Evolutionary conservation across 371 early-diverging fungal genomes (phyloP).

Genomic region (Saksenaea vasiformis): DNA sequence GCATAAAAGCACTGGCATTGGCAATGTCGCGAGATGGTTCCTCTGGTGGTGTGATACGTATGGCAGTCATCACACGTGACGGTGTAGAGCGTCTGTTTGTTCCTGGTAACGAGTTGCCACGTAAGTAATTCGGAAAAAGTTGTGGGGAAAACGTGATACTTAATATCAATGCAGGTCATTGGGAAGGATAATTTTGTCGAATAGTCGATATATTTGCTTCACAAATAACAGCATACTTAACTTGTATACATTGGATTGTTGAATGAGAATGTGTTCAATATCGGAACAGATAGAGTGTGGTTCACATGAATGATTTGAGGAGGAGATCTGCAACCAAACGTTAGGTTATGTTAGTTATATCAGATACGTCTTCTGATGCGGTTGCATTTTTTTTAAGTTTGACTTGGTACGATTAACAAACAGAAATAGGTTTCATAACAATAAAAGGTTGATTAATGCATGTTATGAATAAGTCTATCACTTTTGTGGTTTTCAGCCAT

Average conservation of each 20-base stretch:
- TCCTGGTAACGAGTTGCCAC: slow-evolving; percentile 87
- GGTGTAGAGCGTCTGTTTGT: slow-evolving; percentile 92
- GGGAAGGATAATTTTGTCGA: slow-evolving; percentile 26
- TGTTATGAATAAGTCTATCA: too few relatives aligned
- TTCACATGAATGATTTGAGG: too few relatives aligned
- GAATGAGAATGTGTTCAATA: too few relatives aligned
- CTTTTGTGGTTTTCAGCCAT: not conserved
- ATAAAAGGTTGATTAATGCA: too few relatives aligned
- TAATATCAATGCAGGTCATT: slow-evolving; percentile 16
- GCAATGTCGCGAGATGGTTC: slow-evolving; percentile 99
- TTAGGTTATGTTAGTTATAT: too few relatives aligned
- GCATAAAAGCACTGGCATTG: slow-evolving; percentile 77
- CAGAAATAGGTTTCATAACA: too few relatives aligned
- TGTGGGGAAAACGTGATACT: not conserved
- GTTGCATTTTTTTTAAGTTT: too few relatives aligned
- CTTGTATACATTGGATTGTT: not conserved
- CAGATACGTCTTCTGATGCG: too few relatives aligned
- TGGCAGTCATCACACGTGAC: slow-evolving; percentile 93
- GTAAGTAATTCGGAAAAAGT: slow-evolving; percentile 18
- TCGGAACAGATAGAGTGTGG: too few relatives aligned
- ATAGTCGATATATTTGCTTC: not conserved
- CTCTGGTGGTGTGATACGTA: slow-evolving; percentile 98
- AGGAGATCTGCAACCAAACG: too few relatives aligned
- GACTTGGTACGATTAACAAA: too few relatives aligned
- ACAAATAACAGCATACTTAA: not conserved